phyloP scores from a whole-genome alignment of 1,284 basidiomycete genomes.

The Ganoderma sinense region DNA sequence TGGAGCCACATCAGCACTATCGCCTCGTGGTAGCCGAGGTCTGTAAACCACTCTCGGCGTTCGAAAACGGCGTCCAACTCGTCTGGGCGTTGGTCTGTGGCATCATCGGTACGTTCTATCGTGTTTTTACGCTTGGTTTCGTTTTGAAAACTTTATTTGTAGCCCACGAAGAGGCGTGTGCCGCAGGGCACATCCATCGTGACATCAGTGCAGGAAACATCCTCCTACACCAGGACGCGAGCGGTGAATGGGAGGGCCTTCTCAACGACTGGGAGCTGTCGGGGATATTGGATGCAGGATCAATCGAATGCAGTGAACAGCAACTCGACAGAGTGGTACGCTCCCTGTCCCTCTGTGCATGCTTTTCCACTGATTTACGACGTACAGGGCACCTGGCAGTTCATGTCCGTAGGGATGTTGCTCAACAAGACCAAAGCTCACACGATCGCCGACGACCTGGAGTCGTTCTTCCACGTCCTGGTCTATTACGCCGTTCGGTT shows the following conservation, averaged over 20 bases:
- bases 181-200: constrained; percentile 6
- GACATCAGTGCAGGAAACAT: constrained; percentile 23
- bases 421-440: background rate
- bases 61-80: constrained; percentile 1
- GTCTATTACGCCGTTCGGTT: constrained; percentile 14
- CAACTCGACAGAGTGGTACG: constrained; percentile 19
- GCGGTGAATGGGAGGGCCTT: background rate
- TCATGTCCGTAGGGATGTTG: constrained; percentile 13
- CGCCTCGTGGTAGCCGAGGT: constrained; percentile 21
- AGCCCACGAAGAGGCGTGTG: constrained; percentile 12
- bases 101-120: constrained; percentile 1
- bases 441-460: constrained; percentile 19
- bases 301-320: background rate
- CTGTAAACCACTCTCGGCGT: constrained; percentile 12
- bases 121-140: background rate
- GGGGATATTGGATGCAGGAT: background rate
- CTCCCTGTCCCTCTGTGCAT: too few species aligned
- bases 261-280: constrained; percentile 20
- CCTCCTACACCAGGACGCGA: constrained; percentile 1
- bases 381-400: constrained; percentile 19
- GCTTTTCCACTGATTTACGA: too few species aligned
- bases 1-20: constrained; percentile 23
- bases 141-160: background rate
- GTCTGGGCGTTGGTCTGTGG: background rate
- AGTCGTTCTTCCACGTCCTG: constrained; percentile 22